Evolutionary conservation across 768 basidiomycete genomes (phyloP).

Genomic region (Mycena chlorophos): DNA sequence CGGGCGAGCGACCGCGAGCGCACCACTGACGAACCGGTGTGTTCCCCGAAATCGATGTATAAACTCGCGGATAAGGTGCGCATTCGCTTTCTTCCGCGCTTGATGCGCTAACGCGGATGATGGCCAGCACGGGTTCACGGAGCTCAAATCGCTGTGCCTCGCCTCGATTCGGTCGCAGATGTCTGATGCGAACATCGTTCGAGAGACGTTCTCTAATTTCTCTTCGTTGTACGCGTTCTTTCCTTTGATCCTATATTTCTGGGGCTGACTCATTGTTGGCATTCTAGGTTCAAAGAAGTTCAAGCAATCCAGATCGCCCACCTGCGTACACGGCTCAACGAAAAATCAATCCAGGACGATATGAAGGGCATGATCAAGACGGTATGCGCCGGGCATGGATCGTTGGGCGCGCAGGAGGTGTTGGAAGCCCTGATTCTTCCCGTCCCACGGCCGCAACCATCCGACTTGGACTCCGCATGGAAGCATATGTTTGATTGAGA

Average conservation of each 20-base stretch:
- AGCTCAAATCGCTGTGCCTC: slow-evolving; percentile 4
- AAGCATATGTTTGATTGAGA: no score
- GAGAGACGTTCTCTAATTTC: slow-evolving; percentile 13
- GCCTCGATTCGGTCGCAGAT: slow-evolving; percentile 7
- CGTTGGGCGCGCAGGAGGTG: background rate
- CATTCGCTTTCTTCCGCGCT: background rate
- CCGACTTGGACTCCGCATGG: no score
- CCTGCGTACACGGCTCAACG: background rate
- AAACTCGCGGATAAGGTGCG: slow-evolving; percentile 1
- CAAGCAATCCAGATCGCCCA: background rate
- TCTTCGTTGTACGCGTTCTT: slow-evolving; percentile 11
- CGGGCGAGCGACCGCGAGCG: background rate
- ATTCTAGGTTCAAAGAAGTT: background rate
- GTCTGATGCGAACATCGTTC: slow-evolving; percentile 2
- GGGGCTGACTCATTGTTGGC: background rate
- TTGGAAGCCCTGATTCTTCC: background rate
- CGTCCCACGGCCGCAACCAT: no score
- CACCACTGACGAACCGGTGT: background rate
- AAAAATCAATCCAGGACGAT: background rate
- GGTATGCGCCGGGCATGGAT: background rate
- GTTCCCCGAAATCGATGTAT: slow-evolving; percentile 19
- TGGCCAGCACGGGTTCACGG: slow-evolving; percentile 5
- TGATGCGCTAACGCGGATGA: no score
- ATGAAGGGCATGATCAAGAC: background rate
- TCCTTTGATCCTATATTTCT: background rate